Base-by-base conservation (phyloP, 129 eudicot species). In the Flaveria trinervia region DNA sequence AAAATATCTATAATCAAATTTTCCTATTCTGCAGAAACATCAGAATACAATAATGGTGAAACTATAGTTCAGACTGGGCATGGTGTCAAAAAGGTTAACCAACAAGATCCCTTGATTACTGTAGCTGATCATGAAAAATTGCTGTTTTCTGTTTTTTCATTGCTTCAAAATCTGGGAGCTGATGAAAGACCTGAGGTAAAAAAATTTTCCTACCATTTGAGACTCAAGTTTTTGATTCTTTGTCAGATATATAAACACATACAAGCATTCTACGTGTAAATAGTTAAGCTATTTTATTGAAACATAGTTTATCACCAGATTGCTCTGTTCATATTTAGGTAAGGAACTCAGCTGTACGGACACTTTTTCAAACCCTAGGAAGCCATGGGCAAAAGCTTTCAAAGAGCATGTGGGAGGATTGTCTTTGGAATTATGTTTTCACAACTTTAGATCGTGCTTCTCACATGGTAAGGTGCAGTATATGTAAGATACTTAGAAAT, bases 381-480 rank as follows among this genome's bases (percentile, higher is more conserved):
- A 94, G 96, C 85, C 99, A 91, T 77, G 99, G 99, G 64, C 99
- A 94, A 68, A 91, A 91, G 87, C 97, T 94, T 72, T 89, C 99
- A 33, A 84, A 83, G 89, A 89, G 86, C 85, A 91, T 91, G 96
- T 94, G 99, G 99, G 97, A 94, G 81, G 91, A 91, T 82, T 94
- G 99, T 84, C 93, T 94, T 18, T 87, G 96, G 97, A 89, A 89
- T 68, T 94, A 89, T 83, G 92, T 94, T 52, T 94, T 94, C 83
- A 88, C 97, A 15, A 87, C 94, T 73, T 74, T 94, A 41, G 99
- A 91, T 73, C 96, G 92, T 41, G 97, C 96, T 80, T 94, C 99
- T 67, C 99, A 94, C 85, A 87, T 91, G 97, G 99, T 94, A 83
- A 71, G 84, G 16, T 78, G 65, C 52, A 70, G 54, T 68, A 41